Evolutionary conservation across 2,329 filamentous ascomycete genomes (phyloP).

Genomic region (Fusarium odoratissimum): DNA sequence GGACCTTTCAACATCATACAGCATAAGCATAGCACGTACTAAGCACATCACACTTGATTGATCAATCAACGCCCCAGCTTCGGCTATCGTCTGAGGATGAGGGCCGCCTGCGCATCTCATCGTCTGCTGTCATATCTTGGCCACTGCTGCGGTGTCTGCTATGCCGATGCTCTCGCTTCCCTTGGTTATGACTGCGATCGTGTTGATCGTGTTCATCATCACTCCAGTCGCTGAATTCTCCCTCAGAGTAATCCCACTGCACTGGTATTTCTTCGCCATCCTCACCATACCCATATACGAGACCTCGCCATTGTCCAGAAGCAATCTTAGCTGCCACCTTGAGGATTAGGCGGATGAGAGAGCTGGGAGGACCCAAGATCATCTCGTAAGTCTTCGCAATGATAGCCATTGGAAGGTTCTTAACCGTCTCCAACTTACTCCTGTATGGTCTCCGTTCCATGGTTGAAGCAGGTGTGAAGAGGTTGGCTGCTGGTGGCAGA

Average conservation of each 20-base stretch:
- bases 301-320: constrained; percentile 70
- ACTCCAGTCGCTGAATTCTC: constrained; percentile 64
- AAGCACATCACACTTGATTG: neutral
- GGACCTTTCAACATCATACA: neutral
- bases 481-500: constrained; percentile 73
- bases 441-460: constrained; percentile 43
- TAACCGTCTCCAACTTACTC: constrained; percentile 41
- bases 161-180: constrained; percentile 19
- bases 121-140: neutral
- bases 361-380: constrained; percentile 81
- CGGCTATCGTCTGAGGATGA: constrained; percentile 42
- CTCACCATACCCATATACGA: constrained; percentile 66
- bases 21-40: neutral
- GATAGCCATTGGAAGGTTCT: constrained; percentile 61
- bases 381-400: constrained; percentile 82
- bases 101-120: constrained; percentile 17
- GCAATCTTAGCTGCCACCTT: constrained; percentile 83
- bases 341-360: constrained; percentile 82
- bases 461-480: constrained; percentile 64
- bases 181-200: constrained; percentile 15
- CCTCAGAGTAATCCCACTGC: constrained; percentile 72
- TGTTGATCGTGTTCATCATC: constrained; percentile 61
- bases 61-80: constrained; percentile 44
- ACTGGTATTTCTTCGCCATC: constrained; percentile 66
- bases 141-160: constrained; percentile 21